Conservation (phyloP, 345 rosid species). For the Euphorbia tirucalli region DNA sequence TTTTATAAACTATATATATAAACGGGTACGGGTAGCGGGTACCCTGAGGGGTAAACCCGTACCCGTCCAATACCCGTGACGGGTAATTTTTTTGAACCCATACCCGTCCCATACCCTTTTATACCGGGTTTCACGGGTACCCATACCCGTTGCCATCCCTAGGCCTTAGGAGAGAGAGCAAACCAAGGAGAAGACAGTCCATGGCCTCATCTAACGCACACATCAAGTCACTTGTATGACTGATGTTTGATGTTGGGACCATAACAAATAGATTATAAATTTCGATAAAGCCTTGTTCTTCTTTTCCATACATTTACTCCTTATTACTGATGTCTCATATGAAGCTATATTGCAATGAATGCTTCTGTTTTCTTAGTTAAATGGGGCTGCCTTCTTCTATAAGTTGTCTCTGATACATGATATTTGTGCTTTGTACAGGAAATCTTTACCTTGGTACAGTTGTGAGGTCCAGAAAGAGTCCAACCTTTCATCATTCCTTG, state of each 20-base stretch:
- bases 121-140: too few species aligned
- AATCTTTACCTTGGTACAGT: conserved; percentile 23
- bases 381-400: neutral
- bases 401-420: conserved; percentile 15
- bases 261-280: neutral
- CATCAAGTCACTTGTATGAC: neutral
- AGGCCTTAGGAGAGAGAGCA: neutral
- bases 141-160: too few species aligned
- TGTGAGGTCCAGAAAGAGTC: conserved; percentile 19
- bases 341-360: neutral
- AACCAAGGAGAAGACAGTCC: too few species aligned
- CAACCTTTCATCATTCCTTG: conserved; percentile 14
- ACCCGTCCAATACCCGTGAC: too few species aligned
- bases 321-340: neutral
- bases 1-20: too few species aligned
- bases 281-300: neutral
- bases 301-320: neutral
- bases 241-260: neutral
- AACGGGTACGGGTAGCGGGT: too few species aligned
- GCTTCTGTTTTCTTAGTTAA: neutral
- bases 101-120: too few species aligned
- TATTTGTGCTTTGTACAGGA: conserved; percentile 38
- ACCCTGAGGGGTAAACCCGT: too few species aligned
- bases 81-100: too few species aligned
- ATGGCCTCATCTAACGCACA: neutral